Percentiles rank a stretch among this genome's conserved stretches.
Evolutionary conservation across 148 eudicot genomes (phyloP).

Genomic region (Oxyria digyna): DNA sequence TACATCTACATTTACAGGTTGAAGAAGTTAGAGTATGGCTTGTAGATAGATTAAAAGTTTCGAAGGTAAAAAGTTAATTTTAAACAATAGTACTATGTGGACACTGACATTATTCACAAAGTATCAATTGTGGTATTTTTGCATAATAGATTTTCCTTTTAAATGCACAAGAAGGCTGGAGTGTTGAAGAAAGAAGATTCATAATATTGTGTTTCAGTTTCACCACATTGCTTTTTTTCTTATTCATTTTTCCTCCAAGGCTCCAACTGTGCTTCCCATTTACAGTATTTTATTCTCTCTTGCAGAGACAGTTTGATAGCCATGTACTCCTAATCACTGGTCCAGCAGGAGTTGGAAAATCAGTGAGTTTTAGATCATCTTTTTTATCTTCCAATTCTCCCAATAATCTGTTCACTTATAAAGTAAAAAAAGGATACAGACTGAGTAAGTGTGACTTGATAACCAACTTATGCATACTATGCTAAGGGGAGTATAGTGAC

Average conservation of each 20-base stretch:
- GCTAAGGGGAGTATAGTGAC: too few species aligned
- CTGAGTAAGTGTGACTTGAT: not conserved
- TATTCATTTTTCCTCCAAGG: not conserved
- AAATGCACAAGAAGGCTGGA: not conserved
- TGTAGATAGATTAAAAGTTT: conserved; percentile 39
- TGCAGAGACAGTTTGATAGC: conserved; percentile 30
- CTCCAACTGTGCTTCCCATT: not conserved
- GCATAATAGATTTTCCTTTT: not conserved
- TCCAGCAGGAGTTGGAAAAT: conserved; percentile 93
- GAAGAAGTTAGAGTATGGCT: conserved; percentile 84
- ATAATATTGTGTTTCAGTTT: not conserved
- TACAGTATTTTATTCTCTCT: not conserved
- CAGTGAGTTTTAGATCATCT: conserved; percentile 45
- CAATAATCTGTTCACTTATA: not conserved
- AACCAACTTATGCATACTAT: too few species aligned
- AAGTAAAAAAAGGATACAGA: not conserved
- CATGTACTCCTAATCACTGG: conserved; percentile 73
- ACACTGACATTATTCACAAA: not conserved
- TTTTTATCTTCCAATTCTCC: not conserved
- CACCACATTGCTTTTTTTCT: not conserved
- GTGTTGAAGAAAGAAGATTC: not conserved
- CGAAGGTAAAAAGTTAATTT: conserved; percentile 31
- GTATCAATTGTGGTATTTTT: not conserved
- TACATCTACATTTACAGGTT: conserved; percentile 36
- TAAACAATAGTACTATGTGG: not conserved